Evolutionary conservation across 345 rosid genomes (phyloP), one percentile per base, ranked within the genome.

Genomic region (Trapa bicornis): DNA sequence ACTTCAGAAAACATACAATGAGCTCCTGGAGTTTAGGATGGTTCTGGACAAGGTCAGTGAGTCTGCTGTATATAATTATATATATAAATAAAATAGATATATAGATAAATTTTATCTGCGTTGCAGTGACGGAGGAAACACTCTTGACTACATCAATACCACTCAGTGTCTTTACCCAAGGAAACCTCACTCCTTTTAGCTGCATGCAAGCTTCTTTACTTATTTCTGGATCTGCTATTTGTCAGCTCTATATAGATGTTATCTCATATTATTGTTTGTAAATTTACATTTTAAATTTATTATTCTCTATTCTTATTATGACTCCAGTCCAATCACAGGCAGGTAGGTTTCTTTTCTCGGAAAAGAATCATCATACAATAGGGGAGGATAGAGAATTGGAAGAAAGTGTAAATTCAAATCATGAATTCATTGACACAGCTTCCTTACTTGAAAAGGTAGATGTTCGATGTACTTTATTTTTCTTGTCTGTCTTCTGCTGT

Each of bases 21-120:
- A 93, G 79, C 96, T 93, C 47, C 79, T 93, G 65, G 98, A 90
- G 80, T 93, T 90, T 78, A 93, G 86, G 81, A 81, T 88, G 78
- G 98, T 90, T 50, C 78, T 93, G 81, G 85, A 88, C 77, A 89
- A 93, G 91, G 98, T 87, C 79, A 61, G 69, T 22, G 29, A 22
- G 29, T 22, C 29, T 22, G 29, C 29, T 22, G 29, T 22, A 22
- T 22, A 22, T 22, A 22, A 22, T 22, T 22, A 22, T 22, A 22
- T 22, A 22, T 22, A 22, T 22, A 22, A 22, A 22, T 22, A 22
- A 22, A 22, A 22, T 22, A 22, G 29, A 22, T 22, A 22, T 22
- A 22, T 22, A 22, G 29, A 22, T 22, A 22, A 22, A 22, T 22
- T 22, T 22, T 22, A 22, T 22, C 29, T 22, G 29, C 29, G 29